These are phyloP conservation scores for Eucalyptus curtisii DNA, from an alignment of 345 rosid genomes.

Conservation along the genomic window DNA sequence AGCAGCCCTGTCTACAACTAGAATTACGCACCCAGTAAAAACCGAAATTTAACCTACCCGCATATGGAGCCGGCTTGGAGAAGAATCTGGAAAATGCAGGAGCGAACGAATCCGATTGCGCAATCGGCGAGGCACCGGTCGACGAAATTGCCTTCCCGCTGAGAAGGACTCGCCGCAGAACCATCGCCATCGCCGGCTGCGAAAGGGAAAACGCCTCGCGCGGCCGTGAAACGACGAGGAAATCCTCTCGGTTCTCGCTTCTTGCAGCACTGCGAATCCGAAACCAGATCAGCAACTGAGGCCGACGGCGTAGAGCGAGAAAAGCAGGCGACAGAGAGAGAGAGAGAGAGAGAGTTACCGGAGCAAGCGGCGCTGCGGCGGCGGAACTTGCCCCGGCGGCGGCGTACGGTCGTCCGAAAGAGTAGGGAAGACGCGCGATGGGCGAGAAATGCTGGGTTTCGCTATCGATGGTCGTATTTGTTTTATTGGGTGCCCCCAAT, in stretches of 20 bases:
- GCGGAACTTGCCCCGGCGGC: not conserved
- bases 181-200: not conserved
- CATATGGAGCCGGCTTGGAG: not conserved
- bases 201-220: not conserved
- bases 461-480: not conserved
- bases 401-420: not conserved
- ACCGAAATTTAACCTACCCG: not conserved
- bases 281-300: not conserved
- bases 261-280: not conserved
- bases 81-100: not conserved
- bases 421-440: accelerated
- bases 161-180: not conserved
- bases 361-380: not conserved
- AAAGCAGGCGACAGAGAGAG: not conserved
- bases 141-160: not conserved
- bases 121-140: not conserved
- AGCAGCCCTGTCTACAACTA: not conserved
- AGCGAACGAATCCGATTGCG: not conserved
- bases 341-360: not conserved
- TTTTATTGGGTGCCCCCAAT: not conserved
- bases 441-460: not conserved
- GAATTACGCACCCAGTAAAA: not conserved
- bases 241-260: not conserved
- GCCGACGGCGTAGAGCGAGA: not conserved
- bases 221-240: not conserved